phyloP scores from a whole-genome alignment of 495 filamentous ascomycete species.

The Penicillium steckii region DNA sequence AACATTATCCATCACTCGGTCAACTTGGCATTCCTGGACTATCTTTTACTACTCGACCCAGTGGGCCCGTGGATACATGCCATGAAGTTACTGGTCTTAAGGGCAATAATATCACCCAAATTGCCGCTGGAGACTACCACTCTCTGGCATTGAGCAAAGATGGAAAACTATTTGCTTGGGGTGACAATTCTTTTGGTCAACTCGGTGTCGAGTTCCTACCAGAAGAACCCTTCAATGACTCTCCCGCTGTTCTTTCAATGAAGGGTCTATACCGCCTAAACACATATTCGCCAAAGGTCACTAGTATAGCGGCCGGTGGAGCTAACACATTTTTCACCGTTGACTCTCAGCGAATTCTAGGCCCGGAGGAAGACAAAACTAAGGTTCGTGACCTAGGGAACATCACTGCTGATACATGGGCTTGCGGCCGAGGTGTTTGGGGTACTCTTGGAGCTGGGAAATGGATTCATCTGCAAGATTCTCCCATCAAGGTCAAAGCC shows the following conservation, averaged over 20 bases:
- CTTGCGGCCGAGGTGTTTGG: constrained; percentile 80
- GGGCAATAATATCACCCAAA: constrained; percentile 61
- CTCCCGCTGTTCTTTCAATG: constrained; percentile 65
- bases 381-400: constrained; percentile 46
- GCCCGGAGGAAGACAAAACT: constrained; percentile 41
- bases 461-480: constrained; percentile 84
- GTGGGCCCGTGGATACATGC: constrained; percentile 73
- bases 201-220: constrained; percentile 70
- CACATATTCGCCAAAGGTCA: constrained; percentile 57
- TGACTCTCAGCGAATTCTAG: constrained; percentile 63
- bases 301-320: constrained; percentile 79
- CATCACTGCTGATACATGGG: constrained; percentile 73
- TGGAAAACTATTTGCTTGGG: constrained; percentile 82
- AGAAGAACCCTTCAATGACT: constrained; percentile 60
- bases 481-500: constrained; percentile 77
- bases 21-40: constrained; percentile 85
- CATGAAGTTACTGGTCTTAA: constrained; percentile 70
- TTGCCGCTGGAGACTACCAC: constrained; percentile 87
- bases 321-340: constrained; percentile 82
- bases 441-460: constrained; percentile 81
- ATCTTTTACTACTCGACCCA: constrained; percentile 73
- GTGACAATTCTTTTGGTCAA: constrained; percentile 86
- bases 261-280: constrained; percentile 68
- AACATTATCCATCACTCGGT: constrained; percentile 74
- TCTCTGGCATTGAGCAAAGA: constrained; percentile 71